Evolutionary conservation across 2,329 filamentous ascomycete genomes (phyloP).

Genomic region (Colletotrichum sp.): DNA sequence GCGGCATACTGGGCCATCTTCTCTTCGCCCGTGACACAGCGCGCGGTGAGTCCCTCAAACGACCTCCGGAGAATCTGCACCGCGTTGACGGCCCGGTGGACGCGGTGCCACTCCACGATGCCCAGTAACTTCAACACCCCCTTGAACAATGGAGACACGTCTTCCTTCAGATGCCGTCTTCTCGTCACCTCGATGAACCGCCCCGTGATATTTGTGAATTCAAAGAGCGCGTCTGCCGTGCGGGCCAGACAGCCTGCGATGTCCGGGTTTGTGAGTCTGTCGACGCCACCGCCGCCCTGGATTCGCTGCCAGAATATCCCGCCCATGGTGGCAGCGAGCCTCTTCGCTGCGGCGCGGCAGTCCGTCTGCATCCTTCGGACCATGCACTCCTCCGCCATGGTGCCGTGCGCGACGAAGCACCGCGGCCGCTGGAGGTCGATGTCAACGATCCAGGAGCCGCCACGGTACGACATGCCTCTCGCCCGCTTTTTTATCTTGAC

Average conservation of each 20-base stretch:
- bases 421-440: not conserved
- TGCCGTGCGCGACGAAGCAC: not conserved
- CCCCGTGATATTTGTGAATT: not conserved
- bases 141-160: not conserved
- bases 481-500: not conserved
- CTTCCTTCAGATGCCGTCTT: not conserved
- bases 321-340: not conserved
- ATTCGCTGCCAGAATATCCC: not conserved
- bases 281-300: not conserved
- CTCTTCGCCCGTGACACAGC: not conserved
- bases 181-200: not conserved
- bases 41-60: not conserved
- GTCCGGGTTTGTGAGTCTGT: not conserved
- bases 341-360: not conserved
- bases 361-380: not conserved
- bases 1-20: not conserved
- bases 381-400: not conserved
- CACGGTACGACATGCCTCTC: not conserved
- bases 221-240: not conserved
- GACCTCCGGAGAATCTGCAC: not conserved
- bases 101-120: not conserved
- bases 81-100: slow-evolving; percentile 7
- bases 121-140: not conserved
- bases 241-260: not conserved
- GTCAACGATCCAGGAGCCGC: not conserved